Conservation (phyloP, 768 basidiomycete species). For the Austroboletus festivus region DNA sequence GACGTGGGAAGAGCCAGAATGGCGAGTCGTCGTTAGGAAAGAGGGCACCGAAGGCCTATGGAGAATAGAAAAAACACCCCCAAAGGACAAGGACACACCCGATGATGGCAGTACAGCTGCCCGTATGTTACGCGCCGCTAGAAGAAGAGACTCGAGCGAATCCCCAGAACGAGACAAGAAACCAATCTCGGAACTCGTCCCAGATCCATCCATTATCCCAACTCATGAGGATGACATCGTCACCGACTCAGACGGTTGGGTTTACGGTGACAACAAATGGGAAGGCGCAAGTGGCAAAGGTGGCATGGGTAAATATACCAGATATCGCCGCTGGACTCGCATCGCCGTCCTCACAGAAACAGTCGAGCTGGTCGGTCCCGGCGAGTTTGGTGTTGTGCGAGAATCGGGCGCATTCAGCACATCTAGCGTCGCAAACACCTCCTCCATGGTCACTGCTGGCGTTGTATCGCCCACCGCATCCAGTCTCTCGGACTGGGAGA, state of each 20-base stretch:
- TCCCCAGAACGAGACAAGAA: constrained; percentile 24
- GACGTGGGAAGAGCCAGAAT: constrained; percentile 91
- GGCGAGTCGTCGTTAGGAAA: constrained; percentile 66
- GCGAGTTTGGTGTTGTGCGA: constrained; percentile 30
- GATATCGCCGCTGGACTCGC: constrained; percentile 83
- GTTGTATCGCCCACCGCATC: constrained; percentile 29
- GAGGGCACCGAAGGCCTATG: constrained; percentile 50
- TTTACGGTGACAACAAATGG: constrained; percentile 96
- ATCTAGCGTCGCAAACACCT: constrained; percentile 11
- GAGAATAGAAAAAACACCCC: constrained; percentile 62
- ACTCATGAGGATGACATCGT: constrained; percentile 47
- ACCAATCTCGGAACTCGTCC: constrained; percentile 20
- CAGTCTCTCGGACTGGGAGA: constrained; percentile 30
- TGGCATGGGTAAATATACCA: constrained; percentile 90
- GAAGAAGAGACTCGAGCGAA: constrained; percentile 37
- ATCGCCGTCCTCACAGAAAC: constrained; percentile 75
- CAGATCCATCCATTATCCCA: constrained; percentile 29
- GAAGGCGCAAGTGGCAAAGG: constrained; percentile 71
- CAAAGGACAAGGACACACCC: constrained; percentile 38
- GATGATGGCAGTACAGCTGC: constrained; percentile 43
- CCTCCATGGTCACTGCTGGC: constrained; percentile 26
- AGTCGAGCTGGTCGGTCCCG: constrained; percentile 50
- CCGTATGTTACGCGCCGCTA: constrained; percentile 54
- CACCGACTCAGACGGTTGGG: constrained; percentile 89
- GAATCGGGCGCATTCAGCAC: constrained; percentile 22